Percentiles rank a stretch among this genome's conserved stretches.
These are phyloP conservation scores for Ganoderma resinaceum DNA, from an alignment of 1,284 basidiomycete genomes.

Conservation along the genomic window DNA sequence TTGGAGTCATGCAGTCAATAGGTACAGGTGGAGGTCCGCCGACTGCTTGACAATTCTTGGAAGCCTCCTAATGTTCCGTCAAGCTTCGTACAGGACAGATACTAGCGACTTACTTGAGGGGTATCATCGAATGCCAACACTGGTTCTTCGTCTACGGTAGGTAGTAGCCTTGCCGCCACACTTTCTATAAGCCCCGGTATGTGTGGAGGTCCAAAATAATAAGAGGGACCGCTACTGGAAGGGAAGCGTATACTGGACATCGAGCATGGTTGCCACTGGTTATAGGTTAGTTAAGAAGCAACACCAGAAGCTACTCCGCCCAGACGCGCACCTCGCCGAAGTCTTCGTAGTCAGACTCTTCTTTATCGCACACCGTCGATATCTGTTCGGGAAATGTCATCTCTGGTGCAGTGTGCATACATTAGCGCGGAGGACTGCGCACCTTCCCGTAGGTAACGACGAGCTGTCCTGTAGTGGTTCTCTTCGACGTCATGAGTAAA, in stretches of 20 bases:
- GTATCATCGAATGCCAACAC: not conserved
- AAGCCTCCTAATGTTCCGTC: not conserved
- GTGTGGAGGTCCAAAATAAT: not conserved
- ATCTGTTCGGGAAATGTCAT: constrained; percentile 11
- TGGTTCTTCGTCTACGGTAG: not conserved
- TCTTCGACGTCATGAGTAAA: not conserved
- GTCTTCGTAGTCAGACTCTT: constrained; percentile 20
- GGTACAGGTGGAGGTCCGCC: not conserved
- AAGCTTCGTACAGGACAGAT: not conserved
- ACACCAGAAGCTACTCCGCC: not conserved
- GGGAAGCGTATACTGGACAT: constrained; percentile 1
- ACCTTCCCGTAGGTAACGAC: not conserved
- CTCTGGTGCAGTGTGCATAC: not conserved
- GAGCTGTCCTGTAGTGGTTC: not conserved
- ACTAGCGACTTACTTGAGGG: not conserved
- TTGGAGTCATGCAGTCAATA: not conserved
- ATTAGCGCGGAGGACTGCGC: not conserved
- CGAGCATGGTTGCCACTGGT: not conserved
- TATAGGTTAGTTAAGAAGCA: not conserved
- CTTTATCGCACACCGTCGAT: constrained; percentile 8
- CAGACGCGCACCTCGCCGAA: constrained; percentile 20
- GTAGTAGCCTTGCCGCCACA: not conserved
- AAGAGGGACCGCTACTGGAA: constrained; percentile 8
- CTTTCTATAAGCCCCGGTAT: not conserved
- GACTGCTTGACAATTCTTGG: not conserved